phyloP scores from a whole-genome alignment of 2,329 filamentous ascomycete genomes.

The Botrytis fabae region DNA sequence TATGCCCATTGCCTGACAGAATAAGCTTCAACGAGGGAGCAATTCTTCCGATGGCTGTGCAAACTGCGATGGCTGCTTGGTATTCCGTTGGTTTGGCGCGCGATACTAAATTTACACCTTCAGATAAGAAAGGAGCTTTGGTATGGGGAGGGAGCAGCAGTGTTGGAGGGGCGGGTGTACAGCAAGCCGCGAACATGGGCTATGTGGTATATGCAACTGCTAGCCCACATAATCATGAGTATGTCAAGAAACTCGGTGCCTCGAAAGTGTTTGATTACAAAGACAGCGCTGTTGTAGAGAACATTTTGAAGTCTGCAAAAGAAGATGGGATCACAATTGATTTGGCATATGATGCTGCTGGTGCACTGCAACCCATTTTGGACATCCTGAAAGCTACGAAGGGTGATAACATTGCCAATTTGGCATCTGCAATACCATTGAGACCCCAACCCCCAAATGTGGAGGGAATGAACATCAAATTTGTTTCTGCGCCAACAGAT shows the following conservation, averaged over 20 bases:
- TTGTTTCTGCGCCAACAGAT: constrained; percentile 51
- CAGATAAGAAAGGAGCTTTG: constrained; percentile 32
- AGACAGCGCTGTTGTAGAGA: constrained; percentile 26
- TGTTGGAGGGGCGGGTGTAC: constrained; percentile 43
- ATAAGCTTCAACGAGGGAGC: constrained; percentile 40
- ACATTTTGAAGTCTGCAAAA: constrained; percentile 37
- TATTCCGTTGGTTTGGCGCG: constrained; percentile 34
- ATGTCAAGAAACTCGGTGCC: constrained; percentile 30
- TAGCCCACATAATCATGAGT: constrained; percentile 30
- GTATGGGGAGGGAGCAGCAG: constrained; percentile 33
- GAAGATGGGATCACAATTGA: constrained; percentile 17
- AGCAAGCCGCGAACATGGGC: constrained; percentile 45
- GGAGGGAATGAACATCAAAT: constrained; percentile 12
- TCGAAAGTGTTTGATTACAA: constrained; percentile 31
- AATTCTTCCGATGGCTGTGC: constrained; percentile 42
- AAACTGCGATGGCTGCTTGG: constrained; percentile 40
- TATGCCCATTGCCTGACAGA: constrained; percentile 36
- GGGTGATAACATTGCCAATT: constrained; percentile 47
- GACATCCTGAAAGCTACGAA: constrained; percentile 56
- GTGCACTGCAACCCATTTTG: constrained; percentile 42
- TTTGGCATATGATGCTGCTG: constrained; percentile 22
- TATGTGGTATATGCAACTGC: constrained; percentile 45
- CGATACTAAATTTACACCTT: constrained; percentile 16
- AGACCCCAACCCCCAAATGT: constrained; percentile 46
- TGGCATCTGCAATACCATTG: constrained; percentile 55